These are phyloP conservation scores for Macrolepiota fuliginosa DNA, from an alignment of 768 basidiomycete genomes.

Conservation along the genomic window DNA sequence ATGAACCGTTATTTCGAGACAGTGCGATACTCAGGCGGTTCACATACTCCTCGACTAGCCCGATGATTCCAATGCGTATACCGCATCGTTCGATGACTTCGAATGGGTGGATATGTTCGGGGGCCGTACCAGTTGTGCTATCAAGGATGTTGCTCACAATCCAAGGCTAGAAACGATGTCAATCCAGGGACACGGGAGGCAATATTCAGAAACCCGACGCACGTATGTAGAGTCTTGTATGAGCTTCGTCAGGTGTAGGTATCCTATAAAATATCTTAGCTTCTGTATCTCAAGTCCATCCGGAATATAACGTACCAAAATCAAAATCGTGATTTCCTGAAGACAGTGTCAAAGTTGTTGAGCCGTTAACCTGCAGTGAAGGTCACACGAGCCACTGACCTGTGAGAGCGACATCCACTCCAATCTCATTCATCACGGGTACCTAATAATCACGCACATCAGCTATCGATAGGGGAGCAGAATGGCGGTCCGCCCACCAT, in stretches of 20 bases:
- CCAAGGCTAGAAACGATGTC: conserved; percentile 63
- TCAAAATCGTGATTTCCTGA: conserved; percentile 93
- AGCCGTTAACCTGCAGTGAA: neutral
- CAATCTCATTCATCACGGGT: conserved; percentile 79
- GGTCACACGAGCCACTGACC: conserved; percentile 43
- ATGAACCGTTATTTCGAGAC: neutral
- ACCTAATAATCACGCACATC: conserved; percentile 47
- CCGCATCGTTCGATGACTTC: conserved; percentile 68
- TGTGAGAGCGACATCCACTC: conserved; percentile 76
- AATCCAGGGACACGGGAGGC: neutral
- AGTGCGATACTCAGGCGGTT: neutral
- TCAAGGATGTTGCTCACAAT: conserved; percentile 86
- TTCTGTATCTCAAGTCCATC: neutral
- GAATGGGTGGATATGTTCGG: conserved; percentile 59
- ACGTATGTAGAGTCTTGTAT: conserved; percentile 76
- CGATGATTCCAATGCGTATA: conserved; percentile 75
- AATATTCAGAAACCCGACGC: conserved; percentile 23
- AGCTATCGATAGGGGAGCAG: neutral
- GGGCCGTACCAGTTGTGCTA: conserved; percentile 56
- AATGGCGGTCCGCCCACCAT: conserved; percentile 52
- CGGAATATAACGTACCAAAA: conserved; percentile 49
- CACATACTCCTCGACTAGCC: conserved; percentile 78
- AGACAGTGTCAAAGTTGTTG: neutral
- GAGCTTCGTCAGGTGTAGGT: conserved; percentile 48
- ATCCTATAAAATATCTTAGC: conserved; percentile 17